Percentiles rank a stretch among this genome's conserved stretches.
Evolutionary conservation across 371 early-diverging fungal genomes (phyloP).

Genomic region (Mucor sp.): DNA sequence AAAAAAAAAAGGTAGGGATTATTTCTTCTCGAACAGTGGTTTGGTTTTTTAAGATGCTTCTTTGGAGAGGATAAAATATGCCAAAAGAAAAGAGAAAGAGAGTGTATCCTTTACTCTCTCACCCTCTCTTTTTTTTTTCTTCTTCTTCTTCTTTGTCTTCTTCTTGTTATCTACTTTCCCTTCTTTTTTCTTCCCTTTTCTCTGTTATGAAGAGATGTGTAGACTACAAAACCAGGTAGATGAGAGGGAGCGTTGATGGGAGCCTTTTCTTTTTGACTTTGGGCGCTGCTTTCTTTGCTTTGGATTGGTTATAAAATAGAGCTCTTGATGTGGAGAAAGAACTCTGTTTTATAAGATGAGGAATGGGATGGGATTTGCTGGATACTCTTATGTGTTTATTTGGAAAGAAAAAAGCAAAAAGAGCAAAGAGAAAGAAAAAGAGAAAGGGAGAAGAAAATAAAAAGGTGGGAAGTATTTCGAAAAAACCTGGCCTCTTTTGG

Average conservation of each 20-base stretch:
- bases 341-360: constrained; percentile 7
- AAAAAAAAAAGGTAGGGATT: constrained; percentile 2
- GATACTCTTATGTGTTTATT: neutral
- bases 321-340: constrained; percentile 2
- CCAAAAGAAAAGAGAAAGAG: neutral
- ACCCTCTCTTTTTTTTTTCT: neutral
- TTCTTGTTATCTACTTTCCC: neutral
- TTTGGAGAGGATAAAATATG: neutral
- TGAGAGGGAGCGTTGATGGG: neutral
- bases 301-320: constrained; percentile 1
- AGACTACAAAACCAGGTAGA: neutral
- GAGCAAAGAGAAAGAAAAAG: constrained; percentile 6
- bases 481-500: neutral
- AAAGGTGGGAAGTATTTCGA: neutral
- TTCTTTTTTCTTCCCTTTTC: neutral
- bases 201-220: neutral
- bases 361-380: neutral
- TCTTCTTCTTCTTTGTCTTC: neutral
- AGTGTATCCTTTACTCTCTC: neutral
- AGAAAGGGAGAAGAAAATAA: neutral
- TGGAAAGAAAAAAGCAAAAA: neutral
- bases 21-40: constrained; percentile 1
- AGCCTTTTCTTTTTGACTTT: neutral
- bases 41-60: neutral
- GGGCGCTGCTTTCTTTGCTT: neutral